A percentile compares a stretch with the other conserved stretches of the same genome.
phyloP scores from a whole-genome alignment of 768 basidiomycete genomes.

The Leccinellum luteum region DNA sequence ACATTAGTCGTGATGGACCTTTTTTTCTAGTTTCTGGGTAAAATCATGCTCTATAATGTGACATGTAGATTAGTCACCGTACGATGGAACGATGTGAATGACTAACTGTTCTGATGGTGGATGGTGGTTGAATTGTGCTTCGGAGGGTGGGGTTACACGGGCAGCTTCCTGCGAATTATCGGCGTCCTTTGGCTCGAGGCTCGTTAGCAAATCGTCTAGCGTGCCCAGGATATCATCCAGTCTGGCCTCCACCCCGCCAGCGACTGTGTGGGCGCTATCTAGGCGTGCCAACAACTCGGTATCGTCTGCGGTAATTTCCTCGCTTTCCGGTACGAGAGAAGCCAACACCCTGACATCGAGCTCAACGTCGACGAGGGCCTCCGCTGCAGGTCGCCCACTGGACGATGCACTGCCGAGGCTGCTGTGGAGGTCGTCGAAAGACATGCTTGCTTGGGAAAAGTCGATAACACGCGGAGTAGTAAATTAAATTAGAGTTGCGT shows the following conservation, averaged over 20 bases:
- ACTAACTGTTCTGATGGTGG: no score
- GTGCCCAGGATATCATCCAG: conserved; percentile 60
- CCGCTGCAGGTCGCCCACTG: conserved; percentile 6
- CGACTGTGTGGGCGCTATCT: conserved; percentile 57
- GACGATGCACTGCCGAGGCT: not conserved
- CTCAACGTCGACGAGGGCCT: conserved; percentile 24
- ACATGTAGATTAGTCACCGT: not conserved
- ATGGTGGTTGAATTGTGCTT: not conserved
- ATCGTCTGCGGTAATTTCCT: conserved; percentile 34
- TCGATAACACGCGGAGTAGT: conserved; percentile 21
- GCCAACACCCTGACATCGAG: conserved; percentile 37
- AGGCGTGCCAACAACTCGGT: conserved; percentile 53
- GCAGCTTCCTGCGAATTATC: not conserved
- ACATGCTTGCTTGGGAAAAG: conserved; percentile 20
- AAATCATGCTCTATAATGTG: conserved; percentile 15
- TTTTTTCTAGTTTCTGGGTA: conserved; percentile 7
- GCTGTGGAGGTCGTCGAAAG: conserved; percentile 25
- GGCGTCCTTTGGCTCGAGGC: conserved; percentile 34
- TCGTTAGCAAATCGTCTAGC: conserved; percentile 52
- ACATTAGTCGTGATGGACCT: conserved; percentile 4
- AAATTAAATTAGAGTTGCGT: conserved; percentile 4
- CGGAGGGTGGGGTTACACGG: not conserved
- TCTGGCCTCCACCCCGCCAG: conserved; percentile 57
- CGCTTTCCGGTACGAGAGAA: conserved; percentile 28
- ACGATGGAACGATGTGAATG: not conserved